Evolutionary conservation across 1,139 yeast genomes (phyloP), one percentile per base, ranked within the genome.

Genomic region (Yamadazyma taylorii): DNA sequence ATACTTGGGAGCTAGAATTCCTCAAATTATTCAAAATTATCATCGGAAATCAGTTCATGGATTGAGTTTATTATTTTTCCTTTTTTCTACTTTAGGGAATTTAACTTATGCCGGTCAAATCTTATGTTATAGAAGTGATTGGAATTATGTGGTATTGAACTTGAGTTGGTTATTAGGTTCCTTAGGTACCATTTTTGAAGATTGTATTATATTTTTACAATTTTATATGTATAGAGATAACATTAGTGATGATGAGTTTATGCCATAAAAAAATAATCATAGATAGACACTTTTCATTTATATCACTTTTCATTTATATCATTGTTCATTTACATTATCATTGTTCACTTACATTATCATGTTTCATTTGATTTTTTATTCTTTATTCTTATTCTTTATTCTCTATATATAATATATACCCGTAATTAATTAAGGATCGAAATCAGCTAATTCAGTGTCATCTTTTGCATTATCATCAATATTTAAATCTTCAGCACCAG

Each of bases 91-190:
- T 13, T 63, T 84, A 49, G 95, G 94, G 17, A 85, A 86, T 57
- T 55, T 84, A 46, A 81, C 92, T 3, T 86, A 85, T 54, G 87
- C 90, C 16, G 78, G 80, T 35, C 90, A 85, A 53, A 85, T 85
- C 39, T 62, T 85, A 41, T 68, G 81, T 47, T 85, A 73, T 60
- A 69, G 92, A 51, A 68, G 69, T 35, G 92, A 85, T 53, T 49
- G 64, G 44, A 67, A 73, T 29, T 85, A 85, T 62, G 53, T 85
- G 31, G 53, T 72, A 45, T 67, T 82, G 46, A 85, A 85, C 59
- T 55, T 81, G 50, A 79, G 87, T 46, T 84, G 92, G 92, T 63
- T 84, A 46, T 60, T 84, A 47, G 92, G 92, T 2, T 79, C 88
- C 2, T 60, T 83, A 39, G 90, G 92, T 17, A 83, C 92, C 5